phyloP scores from a whole-genome alignment of 225 moss, liverwort and hornwort genomes.

The Marchantia polymorpha region DNA sequence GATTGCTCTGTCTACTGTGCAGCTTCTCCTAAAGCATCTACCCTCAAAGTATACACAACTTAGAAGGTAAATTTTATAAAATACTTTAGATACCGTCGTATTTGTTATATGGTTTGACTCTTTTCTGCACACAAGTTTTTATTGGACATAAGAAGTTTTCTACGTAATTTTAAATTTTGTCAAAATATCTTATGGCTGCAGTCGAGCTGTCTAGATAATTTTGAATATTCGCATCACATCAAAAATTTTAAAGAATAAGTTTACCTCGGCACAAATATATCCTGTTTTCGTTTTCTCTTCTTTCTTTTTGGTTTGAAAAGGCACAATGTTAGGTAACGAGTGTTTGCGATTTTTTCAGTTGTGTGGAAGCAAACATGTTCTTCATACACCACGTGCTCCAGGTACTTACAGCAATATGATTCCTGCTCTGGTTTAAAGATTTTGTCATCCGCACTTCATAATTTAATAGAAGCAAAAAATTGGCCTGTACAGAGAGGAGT shows the following conservation, averaged over 20 bases:
- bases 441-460: neutral
- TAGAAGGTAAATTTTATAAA: constrained; percentile 44
- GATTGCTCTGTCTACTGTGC: constrained; percentile 7
- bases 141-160: no score
- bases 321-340: neutral
- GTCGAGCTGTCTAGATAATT: no score
- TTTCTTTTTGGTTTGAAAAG: no score
- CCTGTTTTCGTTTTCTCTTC: no score
- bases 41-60: constrained; percentile 55
- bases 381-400: constrained; percentile 68
- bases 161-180: no score
- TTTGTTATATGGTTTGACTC: neutral
- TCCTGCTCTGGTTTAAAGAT: neutral
- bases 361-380: constrained; percentile 59
- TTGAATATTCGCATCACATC: no score
- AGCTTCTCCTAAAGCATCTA: constrained; percentile 62
- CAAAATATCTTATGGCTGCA: no score
- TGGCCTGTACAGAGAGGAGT: neutral
- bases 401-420: constrained; percentile 26
- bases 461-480: neutral
- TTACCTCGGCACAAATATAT: no score
- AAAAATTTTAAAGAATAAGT: no score
- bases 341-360: constrained; percentile 42
- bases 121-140: neutral
- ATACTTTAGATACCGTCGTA: neutral